Evolutionary conservation across 257 asterid species (phyloP).

Genomic region (Jaltomata sinuosa): DNA sequence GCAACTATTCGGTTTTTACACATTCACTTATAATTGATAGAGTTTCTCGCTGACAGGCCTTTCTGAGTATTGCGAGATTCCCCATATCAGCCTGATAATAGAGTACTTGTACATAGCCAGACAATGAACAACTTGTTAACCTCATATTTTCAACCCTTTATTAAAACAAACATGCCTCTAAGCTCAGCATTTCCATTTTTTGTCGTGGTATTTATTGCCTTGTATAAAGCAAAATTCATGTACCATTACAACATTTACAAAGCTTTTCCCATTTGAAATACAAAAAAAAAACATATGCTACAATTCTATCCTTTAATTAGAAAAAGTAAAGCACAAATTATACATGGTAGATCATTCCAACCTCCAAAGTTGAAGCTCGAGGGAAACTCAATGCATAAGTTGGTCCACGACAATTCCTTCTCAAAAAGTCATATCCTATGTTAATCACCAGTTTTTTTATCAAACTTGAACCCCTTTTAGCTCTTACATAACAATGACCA

Average conservation of each 20-base stretch:
- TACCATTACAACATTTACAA: constrained; percentile 2
- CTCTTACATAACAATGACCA: constrained; percentile 73
- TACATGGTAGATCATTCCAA: constrained; percentile 91
- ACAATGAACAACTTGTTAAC: not conserved
- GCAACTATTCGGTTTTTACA: too few species aligned
- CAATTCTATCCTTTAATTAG: not conserved
- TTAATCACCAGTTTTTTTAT: constrained; percentile 55
- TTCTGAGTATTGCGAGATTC: too few species aligned
- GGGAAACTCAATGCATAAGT: constrained; percentile 72
- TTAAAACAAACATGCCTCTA: not conserved
- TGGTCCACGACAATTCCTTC: constrained; percentile 76
- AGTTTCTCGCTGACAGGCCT: too few species aligned
- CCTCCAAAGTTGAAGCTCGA: constrained; percentile 84
- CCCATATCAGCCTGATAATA: too few species aligned
- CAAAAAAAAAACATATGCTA: not conserved
- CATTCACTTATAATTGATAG: too few species aligned
- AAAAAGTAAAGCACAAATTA: constrained; percentile 16
- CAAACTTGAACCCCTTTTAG: constrained; percentile 71
- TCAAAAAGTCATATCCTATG: constrained; percentile 67
- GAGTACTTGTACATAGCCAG: not conserved
- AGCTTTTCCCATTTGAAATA: not conserved
- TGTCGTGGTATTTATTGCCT: not conserved
- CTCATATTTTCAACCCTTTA: not conserved
- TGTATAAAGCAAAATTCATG: not conserved
- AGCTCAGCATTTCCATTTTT: not conserved